Conservation (phyloP, 139 green algal species). For the Raphidocelis subcapitata region DNA sequence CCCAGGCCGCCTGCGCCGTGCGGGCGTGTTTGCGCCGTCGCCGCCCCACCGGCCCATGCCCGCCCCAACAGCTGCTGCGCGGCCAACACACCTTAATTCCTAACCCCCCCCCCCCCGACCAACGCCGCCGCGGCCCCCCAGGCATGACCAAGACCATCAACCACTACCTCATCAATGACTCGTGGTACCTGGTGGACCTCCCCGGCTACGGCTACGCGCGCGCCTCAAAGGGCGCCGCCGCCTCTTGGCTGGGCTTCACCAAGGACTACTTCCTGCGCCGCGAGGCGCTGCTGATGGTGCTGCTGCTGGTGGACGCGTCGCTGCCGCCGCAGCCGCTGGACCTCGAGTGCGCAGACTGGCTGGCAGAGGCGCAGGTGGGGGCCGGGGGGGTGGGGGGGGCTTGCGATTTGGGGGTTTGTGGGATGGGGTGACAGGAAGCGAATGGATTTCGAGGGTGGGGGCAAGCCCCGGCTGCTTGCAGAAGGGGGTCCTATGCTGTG, state of each 20-base stretch:
- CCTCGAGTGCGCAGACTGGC: conserved; percentile 56
- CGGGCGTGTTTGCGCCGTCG: neutral
- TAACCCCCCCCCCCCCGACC: neutral
- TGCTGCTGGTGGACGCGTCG: conserved; percentile 88
- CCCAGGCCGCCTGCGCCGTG: neutral
- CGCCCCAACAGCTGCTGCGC: neutral
- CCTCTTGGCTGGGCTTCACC: conserved; percentile 87
- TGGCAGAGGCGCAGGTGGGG: conserved; percentile 54
- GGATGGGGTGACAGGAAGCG: neutral
- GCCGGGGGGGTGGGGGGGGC: neutral
- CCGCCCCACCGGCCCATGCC: neutral
- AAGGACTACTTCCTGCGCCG: conserved; percentile 84
- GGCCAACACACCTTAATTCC: neutral
- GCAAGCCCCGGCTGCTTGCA: neutral
- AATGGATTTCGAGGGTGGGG: neutral
- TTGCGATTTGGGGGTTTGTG: neutral
- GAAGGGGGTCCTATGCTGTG: neutral
- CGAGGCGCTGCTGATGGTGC: conserved; percentile 72
- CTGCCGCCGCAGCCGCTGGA: conserved; percentile 67
- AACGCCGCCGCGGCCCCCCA: conserved; percentile 24
- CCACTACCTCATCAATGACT: conserved; percentile 92
- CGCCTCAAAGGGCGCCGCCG: conserved; percentile 38
- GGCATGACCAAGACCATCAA: conserved; percentile 95
- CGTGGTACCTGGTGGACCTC: conserved; percentile 93
- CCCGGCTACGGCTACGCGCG: conserved; percentile 83